Evolutionary conservation across 148 eudicot genomes (phyloP).

Genomic region (Agrostemma githago): DNA sequence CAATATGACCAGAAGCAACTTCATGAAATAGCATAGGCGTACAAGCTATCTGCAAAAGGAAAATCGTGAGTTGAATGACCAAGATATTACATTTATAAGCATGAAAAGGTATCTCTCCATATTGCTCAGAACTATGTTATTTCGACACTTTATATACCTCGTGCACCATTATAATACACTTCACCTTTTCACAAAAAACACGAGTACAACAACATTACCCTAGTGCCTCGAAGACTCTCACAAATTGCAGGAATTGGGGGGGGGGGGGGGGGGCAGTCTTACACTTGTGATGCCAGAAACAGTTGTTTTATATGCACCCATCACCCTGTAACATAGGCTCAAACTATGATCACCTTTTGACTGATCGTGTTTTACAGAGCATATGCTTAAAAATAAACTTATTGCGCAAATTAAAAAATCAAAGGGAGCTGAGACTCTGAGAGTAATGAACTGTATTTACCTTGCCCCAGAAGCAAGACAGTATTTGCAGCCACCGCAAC

Average conservation of each 20-base stretch:
- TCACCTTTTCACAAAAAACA: too few relatives aligned
- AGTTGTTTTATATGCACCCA: too few relatives aligned
- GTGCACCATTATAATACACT: neutral
- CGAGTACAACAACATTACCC: too few relatives aligned
- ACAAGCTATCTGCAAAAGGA: constrained; percentile 56
- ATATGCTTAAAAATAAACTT: neutral
- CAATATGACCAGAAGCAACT: constrained; percentile 26
- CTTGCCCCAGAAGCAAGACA: constrained; percentile 83
- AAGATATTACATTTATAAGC: constrained; percentile 1
- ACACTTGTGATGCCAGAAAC: neutral
- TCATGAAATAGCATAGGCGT: constrained; percentile 71
- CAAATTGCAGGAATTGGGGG: too few relatives aligned
- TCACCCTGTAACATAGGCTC: neutral
- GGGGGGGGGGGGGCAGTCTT: too few relatives aligned
- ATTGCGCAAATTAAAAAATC: neutral
- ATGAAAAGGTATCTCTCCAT: neutral
- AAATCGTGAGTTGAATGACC: neutral
- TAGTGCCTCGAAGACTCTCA: too few relatives aligned
- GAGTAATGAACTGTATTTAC: constrained; percentile 31
- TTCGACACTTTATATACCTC: neutral
- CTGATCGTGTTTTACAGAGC: too few relatives aligned
- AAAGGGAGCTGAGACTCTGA: neutral
- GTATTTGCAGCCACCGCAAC: constrained; percentile 56
- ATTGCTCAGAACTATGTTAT: neutral
- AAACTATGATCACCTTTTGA: neutral